These are phyloP conservation scores for Drechslera avenae DNA, from an alignment of 2,329 filamentous ascomycete genomes.

Conservation along the genomic window DNA sequence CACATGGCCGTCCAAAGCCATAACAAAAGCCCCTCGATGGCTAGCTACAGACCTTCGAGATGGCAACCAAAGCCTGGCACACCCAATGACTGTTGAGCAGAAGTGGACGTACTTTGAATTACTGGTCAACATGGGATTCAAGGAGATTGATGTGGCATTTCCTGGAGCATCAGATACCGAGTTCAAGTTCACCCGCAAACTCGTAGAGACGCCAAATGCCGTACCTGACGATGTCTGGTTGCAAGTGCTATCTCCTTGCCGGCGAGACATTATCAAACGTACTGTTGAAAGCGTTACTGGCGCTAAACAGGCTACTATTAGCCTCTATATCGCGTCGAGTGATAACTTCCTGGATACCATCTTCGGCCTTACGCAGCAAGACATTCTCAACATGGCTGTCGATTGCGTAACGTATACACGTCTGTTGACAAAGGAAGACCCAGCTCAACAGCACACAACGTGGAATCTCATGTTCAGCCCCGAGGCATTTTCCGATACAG, in stretches of 20 bases:
- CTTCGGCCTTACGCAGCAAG: constrained; percentile 82
- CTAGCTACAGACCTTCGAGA: constrained; percentile 86
- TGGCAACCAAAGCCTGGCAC: constrained; percentile 90
- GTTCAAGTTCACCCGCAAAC: constrained; percentile 88
- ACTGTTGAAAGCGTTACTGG: constrained; percentile 89
- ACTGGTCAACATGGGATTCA: constrained; percentile 90
- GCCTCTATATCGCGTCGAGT: constrained; percentile 94
- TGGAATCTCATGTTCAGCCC: constrained; percentile 86
- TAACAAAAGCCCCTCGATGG: constrained; percentile 88
- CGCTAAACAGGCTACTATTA: constrained; percentile 90
- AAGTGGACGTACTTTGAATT: constrained; percentile 96
- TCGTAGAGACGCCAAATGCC: constrained; percentile 82
- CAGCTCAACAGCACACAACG: constrained; percentile 60
- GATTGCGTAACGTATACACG: constrained; percentile 85
- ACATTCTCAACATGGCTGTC: constrained; percentile 81
- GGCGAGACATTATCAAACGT: constrained; percentile 84
- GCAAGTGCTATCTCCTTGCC: constrained; percentile 90
- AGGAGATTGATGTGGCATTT: constrained; percentile 97
- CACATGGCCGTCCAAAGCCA: constrained; percentile 81
- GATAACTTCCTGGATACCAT: constrained; percentile 93
- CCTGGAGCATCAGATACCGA: constrained; percentile 93
- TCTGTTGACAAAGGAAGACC: constrained; percentile 84
- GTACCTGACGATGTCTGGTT: constrained; percentile 89
- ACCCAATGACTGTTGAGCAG: constrained; percentile 94
- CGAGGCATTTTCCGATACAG: constrained; percentile 89